Base-by-base conservation (phyloP, 129 eudicot species). In the Flaveria brownii region DNA sequence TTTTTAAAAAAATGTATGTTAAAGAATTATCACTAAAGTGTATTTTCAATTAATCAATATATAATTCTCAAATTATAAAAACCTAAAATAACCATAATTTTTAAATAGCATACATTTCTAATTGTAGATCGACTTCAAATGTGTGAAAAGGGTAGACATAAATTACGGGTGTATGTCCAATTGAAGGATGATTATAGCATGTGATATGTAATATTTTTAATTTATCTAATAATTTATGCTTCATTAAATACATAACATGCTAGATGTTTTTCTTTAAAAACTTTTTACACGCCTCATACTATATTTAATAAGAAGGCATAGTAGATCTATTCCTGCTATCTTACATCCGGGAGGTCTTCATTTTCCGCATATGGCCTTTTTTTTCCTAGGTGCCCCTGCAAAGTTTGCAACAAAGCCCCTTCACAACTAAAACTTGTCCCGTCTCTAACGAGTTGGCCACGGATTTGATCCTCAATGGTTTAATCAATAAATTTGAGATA, bases 131-230 rank as follows among this genome's bases (percentile, higher is more conserved):
- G 22, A 16, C 57, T 51, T 51, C 22, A 51, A 14, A 67, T 39
- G 52, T 7, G 50, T 67, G 71, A 41, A 41, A 39, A 67, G 17
- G 6, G 18, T 36, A 17, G 52, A 41, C 71, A 36, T 67, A 18
- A 67, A 39, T 67, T 67, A 39, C 28, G 71, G 50, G 71, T 11
- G 17, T 67, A 67, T 25, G 52, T 62, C 41, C 68, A 62, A 25
- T 26, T 62, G 41, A 41, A 62, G 42, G 18, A 62, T 62, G 42
- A 62, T 62, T 5, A 62, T 60, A 60, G 57, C 22, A 51, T 51
- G 57, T 51, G 57, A 51, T 5, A 51, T 51, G 57, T 51, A 51
- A 51, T 51, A 15, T 51, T 15, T 51, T 17, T 22, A 16, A 16
- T 15, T 51, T 51, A 51, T 15, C 11, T 13, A 10, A 51, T 51